Conservation (phyloP, 306 rosid species). For the Acacia melanoxylon region DNA sequence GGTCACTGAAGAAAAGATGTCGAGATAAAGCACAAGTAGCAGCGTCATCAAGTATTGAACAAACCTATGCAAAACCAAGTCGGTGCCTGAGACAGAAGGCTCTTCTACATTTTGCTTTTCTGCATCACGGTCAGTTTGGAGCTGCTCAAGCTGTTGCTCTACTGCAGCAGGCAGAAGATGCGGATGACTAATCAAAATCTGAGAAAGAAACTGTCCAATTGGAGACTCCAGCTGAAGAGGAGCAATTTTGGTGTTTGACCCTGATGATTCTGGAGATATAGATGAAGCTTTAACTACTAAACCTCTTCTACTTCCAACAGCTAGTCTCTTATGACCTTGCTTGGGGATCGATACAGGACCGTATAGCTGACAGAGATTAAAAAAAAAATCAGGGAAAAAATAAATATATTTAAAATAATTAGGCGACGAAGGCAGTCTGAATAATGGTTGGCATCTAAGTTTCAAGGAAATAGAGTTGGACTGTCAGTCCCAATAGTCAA, state of each 20-base stretch:
- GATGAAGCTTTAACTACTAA: slow-evolving; percentile 53
- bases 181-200: slow-evolving; percentile 79
- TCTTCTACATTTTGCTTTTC: slow-evolving; percentile 61
- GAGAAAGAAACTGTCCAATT: slow-evolving; percentile 82
- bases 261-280: slow-evolving; percentile 48
- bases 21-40: neutral
- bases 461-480: slow-evolving; percentile 2
- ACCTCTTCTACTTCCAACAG: slow-evolving; percentile 48
- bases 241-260: slow-evolving; percentile 55
- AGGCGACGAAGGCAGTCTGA: neutral
- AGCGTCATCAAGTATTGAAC: slow-evolving; percentile 17
- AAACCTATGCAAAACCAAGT: slow-evolving; percentile 81
- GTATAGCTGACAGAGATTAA: slow-evolving; percentile 44
- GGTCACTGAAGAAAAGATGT: neutral
- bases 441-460: neutral
- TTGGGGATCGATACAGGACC: slow-evolving; percentile 44
- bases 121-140: slow-evolving; percentile 82
- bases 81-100: slow-evolving; percentile 64
- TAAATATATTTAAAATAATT: neutral
- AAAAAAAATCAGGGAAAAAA: slow-evolving; percentile 17
- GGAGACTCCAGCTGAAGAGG: slow-evolving; percentile 94
- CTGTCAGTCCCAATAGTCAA: neutral
- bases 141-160: slow-evolving; percentile 90
- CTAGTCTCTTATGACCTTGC: slow-evolving; percentile 41
- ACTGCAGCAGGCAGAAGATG: slow-evolving; percentile 96